These are phyloP conservation scores for Talaromyces ruber DNA, from an alignment of 495 filamentous ascomycete genomes.

Conservation along the genomic window DNA sequence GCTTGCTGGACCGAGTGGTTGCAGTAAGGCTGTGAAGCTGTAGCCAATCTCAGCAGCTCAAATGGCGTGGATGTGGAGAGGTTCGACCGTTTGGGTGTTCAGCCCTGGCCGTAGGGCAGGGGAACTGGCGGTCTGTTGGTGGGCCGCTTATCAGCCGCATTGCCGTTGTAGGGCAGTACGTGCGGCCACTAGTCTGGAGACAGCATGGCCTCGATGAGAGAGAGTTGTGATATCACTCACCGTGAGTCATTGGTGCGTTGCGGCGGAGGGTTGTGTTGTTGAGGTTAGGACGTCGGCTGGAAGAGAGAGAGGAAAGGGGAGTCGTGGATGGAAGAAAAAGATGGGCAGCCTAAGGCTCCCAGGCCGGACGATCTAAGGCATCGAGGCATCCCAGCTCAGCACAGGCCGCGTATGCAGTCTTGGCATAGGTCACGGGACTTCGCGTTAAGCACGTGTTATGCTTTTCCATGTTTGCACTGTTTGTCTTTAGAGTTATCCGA, in stretches of 20 bases:
- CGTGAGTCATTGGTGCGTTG: neutral
- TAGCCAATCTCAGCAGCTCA: neutral
- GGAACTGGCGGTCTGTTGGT: slow-evolving; percentile 5
- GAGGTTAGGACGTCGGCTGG: no score
- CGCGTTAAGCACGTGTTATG: neutral
- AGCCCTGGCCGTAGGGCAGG: neutral
- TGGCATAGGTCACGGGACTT: slow-evolving; percentile 1
- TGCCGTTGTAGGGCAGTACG: no score
- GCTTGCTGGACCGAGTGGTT: neutral
- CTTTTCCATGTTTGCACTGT: neutral
- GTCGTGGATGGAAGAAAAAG: neutral
- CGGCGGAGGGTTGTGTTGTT: neutral
- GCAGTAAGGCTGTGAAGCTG: neutral
- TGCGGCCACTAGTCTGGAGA: neutral
- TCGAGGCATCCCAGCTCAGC: neutral
- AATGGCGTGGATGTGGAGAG: neutral
- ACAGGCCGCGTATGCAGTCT: neutral
- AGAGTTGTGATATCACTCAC: neutral
- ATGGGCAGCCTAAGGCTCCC: neutral
- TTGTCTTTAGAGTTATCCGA: neutral
- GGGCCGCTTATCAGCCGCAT: slow-evolving; percentile 7
- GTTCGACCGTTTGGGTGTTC: slow-evolving; percentile 2
- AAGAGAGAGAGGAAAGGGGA: neutral
- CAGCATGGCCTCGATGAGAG: neutral
- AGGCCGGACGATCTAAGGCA: neutral